Evolutionary conservation across 2,329 filamentous ascomycete species (phyloP).

Genomic region (Calonectria multiphialidica): DNA sequence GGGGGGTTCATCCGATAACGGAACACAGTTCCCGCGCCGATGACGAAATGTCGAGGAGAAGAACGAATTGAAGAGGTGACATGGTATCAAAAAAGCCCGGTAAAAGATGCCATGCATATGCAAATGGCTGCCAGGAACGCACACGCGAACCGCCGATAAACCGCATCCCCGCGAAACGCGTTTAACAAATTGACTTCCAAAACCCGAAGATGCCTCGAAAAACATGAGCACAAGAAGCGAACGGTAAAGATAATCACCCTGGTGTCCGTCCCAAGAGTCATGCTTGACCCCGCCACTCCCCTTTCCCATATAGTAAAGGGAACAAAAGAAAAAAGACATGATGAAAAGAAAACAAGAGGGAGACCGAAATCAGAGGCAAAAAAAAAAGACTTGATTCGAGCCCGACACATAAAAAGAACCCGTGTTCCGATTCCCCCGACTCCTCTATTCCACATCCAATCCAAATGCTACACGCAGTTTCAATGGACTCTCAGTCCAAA

Average conservation of each 20-base stretch:
- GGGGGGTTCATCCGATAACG: background rate
- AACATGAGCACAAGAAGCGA: constrained; percentile 24
- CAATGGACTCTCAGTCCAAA: constrained; percentile 45
- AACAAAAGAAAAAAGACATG: constrained; percentile 17
- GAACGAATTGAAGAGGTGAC: constrained; percentile 41
- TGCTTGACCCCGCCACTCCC: constrained; percentile 26
- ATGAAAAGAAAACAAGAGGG: background rate
- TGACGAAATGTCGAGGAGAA: constrained; percentile 30
- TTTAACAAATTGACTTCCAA: constrained; percentile 37
- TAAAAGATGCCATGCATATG: constrained; percentile 41
- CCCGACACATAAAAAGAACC: constrained; percentile 24
- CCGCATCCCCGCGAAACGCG: constrained; percentile 28
- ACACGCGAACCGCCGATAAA: constrained; percentile 37
- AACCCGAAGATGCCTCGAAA: constrained; percentile 36
- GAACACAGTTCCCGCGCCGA: constrained; percentile 10
- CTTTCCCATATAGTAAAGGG: constrained; percentile 20
- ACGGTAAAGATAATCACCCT: constrained; percentile 30
- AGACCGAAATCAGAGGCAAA: background rate
- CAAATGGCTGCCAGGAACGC: constrained; percentile 35
- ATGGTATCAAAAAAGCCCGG: constrained; percentile 46
- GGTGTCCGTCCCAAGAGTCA: constrained; percentile 34
- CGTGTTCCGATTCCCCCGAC: constrained; percentile 44
- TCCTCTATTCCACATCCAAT: constrained; percentile 54
- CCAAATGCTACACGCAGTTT: constrained; percentile 50
- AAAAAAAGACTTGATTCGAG: constrained; percentile 3